Conservation (phyloP, 768 basidiomycete genomes). For the Pisolithus sp. region DNA sequence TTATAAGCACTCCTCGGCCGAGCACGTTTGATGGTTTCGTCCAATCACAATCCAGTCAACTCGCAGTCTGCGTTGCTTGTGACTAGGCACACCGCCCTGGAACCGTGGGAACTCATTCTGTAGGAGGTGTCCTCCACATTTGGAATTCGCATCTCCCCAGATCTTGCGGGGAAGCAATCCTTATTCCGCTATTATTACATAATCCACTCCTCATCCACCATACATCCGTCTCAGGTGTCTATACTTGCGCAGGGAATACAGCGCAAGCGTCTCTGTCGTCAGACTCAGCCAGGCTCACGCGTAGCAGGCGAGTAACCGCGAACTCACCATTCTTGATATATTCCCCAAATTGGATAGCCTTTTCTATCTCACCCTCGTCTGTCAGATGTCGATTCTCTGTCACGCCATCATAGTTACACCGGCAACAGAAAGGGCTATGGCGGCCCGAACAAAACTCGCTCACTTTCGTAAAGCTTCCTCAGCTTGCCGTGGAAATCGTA, state of each 20-base stretch:
- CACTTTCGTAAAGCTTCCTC: constrained; percentile 69
- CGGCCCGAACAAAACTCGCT: constrained; percentile 14
- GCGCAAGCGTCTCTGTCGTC: constrained; percentile 66
- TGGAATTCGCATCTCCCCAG: background rate
- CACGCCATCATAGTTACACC: constrained; percentile 1
- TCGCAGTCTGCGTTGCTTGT: no score
- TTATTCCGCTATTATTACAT: no score
- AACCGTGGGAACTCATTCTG: no score
- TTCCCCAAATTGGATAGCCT: constrained; percentile 66
- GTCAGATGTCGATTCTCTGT: constrained; percentile 64
- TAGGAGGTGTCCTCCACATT: no score
- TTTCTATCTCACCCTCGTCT: constrained; percentile 67
- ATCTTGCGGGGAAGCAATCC: background rate
- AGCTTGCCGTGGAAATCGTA: constrained; percentile 76
- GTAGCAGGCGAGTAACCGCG: no score
- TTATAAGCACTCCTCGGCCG: background rate
- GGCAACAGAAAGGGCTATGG: background rate
- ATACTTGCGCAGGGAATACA: constrained; percentile 81
- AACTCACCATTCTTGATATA: constrained; percentile 78
- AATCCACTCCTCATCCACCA: background rate
- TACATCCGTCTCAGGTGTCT: constrained; percentile 75
- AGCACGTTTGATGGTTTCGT: background rate
- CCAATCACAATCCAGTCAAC: background rate
- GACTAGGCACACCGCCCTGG: no score
- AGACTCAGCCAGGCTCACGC: background rate